These are phyloP conservation scores for Talaromyces piceae DNA, from an alignment of 2,329 filamentous ascomycete genomes.

Conservation along the genomic window DNA sequence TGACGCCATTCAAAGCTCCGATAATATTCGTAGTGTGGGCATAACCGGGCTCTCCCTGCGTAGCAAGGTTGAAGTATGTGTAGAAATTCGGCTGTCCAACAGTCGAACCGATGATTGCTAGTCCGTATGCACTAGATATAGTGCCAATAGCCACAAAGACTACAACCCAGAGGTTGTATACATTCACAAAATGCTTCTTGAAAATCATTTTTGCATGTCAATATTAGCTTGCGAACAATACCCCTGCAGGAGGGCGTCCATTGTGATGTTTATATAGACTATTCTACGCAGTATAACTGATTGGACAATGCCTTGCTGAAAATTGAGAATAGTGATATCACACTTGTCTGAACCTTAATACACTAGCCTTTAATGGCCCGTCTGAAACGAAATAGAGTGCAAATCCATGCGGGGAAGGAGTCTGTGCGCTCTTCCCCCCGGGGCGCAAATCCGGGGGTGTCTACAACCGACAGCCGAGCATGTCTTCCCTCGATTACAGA, in stretches of 20 bases:
- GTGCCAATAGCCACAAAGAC: constrained; percentile 28
- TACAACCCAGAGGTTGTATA: constrained; percentile 28
- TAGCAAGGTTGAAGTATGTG: constrained; percentile 33
- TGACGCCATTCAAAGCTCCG: constrained; percentile 40
- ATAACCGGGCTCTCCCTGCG: constrained; percentile 34
- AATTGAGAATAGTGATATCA: background rate
- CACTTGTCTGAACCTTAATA: too few relatives aligned
- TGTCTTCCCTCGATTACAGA: too few relatives aligned
- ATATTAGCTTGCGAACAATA: background rate
- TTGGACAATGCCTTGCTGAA: background rate
- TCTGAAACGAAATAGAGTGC: background rate
- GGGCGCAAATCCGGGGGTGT: background rate
- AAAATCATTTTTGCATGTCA: constrained; percentile 7
- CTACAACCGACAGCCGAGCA: background rate
- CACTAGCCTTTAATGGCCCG: too few relatives aligned
- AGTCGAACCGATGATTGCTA: constrained; percentile 35
- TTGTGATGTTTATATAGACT: background rate
- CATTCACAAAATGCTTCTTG: constrained; percentile 15
- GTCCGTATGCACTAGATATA: constrained; percentile 24
- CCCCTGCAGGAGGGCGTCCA: background rate
- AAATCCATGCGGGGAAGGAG: background rate
- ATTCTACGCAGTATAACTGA: background rate
- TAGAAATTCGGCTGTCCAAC: constrained; percentile 43
- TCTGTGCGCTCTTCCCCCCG: background rate
- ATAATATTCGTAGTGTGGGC: constrained; percentile 36